Conservation (phyloP, 352 stramenopile genomes). For the Phytophthora foliorum region DNA sequence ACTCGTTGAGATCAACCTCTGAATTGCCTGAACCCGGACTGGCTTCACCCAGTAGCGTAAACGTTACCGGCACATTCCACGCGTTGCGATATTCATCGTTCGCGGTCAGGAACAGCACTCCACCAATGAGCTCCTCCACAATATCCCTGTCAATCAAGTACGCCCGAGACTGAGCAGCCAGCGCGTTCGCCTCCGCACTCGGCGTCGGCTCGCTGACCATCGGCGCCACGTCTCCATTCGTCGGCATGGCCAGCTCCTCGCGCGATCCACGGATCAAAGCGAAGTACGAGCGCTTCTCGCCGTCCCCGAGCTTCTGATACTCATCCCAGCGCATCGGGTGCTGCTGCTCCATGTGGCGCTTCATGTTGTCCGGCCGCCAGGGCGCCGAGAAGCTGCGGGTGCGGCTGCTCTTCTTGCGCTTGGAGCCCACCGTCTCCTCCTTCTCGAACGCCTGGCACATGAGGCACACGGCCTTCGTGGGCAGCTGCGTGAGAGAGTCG, state of each 20-base stretch:
- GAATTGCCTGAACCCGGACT: conserved; percentile 1
- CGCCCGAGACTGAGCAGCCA: conserved; percentile 22
- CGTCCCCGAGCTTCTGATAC: conserved; percentile 34
- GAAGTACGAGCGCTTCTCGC: conserved; percentile 37
- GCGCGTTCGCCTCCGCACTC: conserved; percentile 12
- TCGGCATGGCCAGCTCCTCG: conserved; percentile 1
- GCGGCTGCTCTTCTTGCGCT: conserved; percentile 45
- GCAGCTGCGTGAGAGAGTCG: conserved; percentile 25
- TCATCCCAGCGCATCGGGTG: conserved; percentile 36
- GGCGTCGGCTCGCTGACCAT: conserved; percentile 24
- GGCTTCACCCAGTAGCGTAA: conserved; percentile 17
- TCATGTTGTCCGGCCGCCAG: conserved; percentile 50
- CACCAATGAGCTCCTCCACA: conserved; percentile 33
- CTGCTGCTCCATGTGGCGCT: conserved; percentile 45
- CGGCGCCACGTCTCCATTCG: conserved; percentile 6
- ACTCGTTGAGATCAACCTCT: conserved; percentile 32
- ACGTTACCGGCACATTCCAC: conserved; percentile 38
- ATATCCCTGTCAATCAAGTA: conserved; percentile 40
- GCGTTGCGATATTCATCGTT: conserved; percentile 34
- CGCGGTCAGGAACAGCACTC: conserved; percentile 25
- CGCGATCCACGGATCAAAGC: background rate
- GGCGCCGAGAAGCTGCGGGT: conserved; percentile 39
- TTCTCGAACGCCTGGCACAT: conserved; percentile 43
- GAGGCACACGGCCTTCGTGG: conserved; percentile 34
- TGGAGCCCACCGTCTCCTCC: conserved; percentile 37